Percentiles rank a stretch among this genome's conserved stretches.
Evolutionary conservation across 2,329 filamentous ascomycete genomes (phyloP).

Genomic region (Calonectria hawksworthii): DNA sequence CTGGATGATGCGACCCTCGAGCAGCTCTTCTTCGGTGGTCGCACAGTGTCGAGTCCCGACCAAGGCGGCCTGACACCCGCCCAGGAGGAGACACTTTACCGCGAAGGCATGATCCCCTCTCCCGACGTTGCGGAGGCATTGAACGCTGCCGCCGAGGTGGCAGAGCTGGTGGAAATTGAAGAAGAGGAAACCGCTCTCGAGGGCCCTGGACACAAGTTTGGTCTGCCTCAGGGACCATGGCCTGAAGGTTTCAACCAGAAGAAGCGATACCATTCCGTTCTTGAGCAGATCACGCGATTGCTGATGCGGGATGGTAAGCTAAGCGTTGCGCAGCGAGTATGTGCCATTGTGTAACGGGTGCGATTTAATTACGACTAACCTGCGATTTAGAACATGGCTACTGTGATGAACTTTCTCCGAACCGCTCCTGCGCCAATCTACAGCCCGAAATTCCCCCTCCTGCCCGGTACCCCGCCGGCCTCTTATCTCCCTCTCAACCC

Average conservation of each 20-base stretch:
- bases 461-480: conserved; percentile 83
- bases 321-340: conserved; percentile 87
- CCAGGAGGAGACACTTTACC: conserved; percentile 60
- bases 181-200: conserved; percentile 38
- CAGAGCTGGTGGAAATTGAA: conserved; percentile 31
- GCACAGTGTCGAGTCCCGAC: conserved; percentile 44
- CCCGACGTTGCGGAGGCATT: conserved; percentile 50
- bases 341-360: conserved; percentile 41
- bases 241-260: conserved; percentile 76
- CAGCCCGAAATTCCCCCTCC: conserved; percentile 77
- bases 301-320: conserved; percentile 95
- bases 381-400: conserved; percentile 79
- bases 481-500: conserved; percentile 90
- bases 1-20: conserved; percentile 55
- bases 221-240: conserved; percentile 76
- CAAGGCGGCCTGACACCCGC: conserved; percentile 56
- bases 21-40: conserved; percentile 54
- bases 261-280: conserved; percentile 86
- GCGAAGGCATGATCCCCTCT: conserved; percentile 57
- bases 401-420: conserved; percentile 86
- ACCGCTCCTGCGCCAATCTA: conserved; percentile 84
- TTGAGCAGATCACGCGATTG: conserved; percentile 89
- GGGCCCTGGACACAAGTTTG: conserved; percentile 80
- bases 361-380: conserved; percentile 25
- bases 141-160: conserved; percentile 39